These are phyloP conservation scores for Botrytis medusae DNA, from an alignment of 2,329 filamentous ascomycete species.

Conservation along the genomic window DNA sequence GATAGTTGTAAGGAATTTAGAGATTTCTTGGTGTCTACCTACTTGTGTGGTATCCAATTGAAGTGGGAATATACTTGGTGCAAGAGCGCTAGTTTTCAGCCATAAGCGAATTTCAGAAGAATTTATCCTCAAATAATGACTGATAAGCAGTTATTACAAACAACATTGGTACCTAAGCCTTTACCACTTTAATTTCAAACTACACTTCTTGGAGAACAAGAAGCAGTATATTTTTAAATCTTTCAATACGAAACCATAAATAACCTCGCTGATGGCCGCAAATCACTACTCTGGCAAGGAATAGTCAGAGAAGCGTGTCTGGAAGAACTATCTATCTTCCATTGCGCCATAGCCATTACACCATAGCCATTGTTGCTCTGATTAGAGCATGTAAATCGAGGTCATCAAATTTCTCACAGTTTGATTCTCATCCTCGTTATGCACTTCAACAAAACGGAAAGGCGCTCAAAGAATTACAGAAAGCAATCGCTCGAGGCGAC, in stretches of 20 bases:
- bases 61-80: not conserved
- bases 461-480: constrained; percentile 4
- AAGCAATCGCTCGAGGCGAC: not conserved
- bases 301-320: constrained; percentile 24
- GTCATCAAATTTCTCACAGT: not conserved
- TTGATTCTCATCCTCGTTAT: constrained; percentile 2
- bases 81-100: not conserved
- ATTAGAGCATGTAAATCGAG: constrained; percentile 1
- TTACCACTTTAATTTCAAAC: constrained; percentile 20
- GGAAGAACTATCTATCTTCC: constrained; percentile 23
- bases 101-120: not conserved
- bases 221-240: not conserved
- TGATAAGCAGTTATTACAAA: constrained; percentile 22
- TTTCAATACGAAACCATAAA: not conserved
- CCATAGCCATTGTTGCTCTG: constrained; percentile 24
- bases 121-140: not conserved
- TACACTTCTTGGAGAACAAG: constrained; percentile 14
- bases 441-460: not conserved
- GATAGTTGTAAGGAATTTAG: not conserved
- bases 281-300: constrained; percentile 22
- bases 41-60: not conserved
- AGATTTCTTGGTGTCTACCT: not conserved
- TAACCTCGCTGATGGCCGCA: not conserved
- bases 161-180: constrained; percentile 23
- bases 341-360: constrained; percentile 25